Conservation (phyloP, 805 yeast species). For the Metschnikowia gelsemii region DNA sequence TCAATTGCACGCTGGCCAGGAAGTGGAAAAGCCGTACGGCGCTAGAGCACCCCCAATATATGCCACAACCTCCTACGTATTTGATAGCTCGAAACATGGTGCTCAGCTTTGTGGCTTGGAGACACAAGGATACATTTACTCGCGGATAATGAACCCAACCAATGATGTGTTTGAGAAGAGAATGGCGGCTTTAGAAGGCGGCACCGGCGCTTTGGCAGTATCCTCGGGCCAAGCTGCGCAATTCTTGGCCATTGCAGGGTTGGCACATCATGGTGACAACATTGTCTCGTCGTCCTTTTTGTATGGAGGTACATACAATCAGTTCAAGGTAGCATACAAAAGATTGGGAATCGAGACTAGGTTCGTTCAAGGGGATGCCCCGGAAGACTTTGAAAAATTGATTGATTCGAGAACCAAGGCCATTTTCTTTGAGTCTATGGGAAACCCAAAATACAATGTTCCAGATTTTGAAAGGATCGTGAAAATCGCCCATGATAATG, state of each 20-base stretch:
- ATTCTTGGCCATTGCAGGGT: slow-evolving; percentile 74
- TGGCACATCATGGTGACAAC: slow-evolving; percentile 89
- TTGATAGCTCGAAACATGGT: slow-evolving; percentile 86
- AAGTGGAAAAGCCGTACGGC: slow-evolving; percentile 58
- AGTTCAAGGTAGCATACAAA: slow-evolving; percentile 88
- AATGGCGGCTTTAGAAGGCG: slow-evolving; percentile 89
- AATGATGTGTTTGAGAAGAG: slow-evolving; percentile 87
- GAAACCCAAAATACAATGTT: slow-evolving; percentile 88
- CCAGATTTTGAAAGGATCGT: slow-evolving; percentile 84
- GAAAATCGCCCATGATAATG: slow-evolving; percentile 78
- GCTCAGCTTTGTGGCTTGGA: slow-evolving; percentile 85
- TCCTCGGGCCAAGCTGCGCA: slow-evolving; percentile 98
- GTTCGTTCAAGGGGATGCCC: slow-evolving; percentile 80
- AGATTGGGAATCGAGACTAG: slow-evolving; percentile 83
- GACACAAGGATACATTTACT: slow-evolving; percentile 82
- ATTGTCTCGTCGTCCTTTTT: slow-evolving; percentile 80
- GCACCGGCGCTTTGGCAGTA: slow-evolving; percentile 85
- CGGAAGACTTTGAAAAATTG: slow-evolving; percentile 65
- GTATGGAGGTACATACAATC: slow-evolving; percentile 96
- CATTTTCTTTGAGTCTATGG: slow-evolving; percentile 83
- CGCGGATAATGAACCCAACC: slow-evolving; percentile 92
- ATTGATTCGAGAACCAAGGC: slow-evolving; percentile 89
- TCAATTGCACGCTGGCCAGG: slow-evolving; percentile 95
- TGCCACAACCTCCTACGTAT: slow-evolving; percentile 87
- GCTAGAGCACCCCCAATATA: slow-evolving; percentile 93